These are phyloP conservation scores for Diaporthe sp. DNA, from an alignment of 2,329 filamentous ascomycete genomes.

Conservation along the genomic window DNA sequence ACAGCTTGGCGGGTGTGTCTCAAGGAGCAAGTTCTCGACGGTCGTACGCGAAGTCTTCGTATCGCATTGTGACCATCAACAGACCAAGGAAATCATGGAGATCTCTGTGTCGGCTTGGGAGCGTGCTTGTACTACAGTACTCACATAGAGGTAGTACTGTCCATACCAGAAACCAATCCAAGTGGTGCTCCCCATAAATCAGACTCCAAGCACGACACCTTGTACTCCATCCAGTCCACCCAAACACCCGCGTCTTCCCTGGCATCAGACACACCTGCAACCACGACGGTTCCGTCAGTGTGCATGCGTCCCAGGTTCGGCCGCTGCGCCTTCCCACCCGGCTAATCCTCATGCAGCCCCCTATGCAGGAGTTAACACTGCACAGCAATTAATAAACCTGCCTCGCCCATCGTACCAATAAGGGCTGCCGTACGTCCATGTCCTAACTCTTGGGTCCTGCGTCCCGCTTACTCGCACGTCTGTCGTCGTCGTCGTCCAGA, in stretches of 20 bases:
- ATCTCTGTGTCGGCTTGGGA: not conserved
- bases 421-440: not conserved
- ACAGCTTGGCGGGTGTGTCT: constrained; percentile 21
- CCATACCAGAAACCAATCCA: not conserved
- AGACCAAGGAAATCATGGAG: not conserved
- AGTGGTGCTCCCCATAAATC: constrained; percentile 11
- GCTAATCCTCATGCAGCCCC: constrained; percentile 28
- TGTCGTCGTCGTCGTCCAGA: not conserved
- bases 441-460: constrained; percentile 22
- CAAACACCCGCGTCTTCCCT: constrained; percentile 15
- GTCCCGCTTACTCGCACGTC: constrained; percentile 18
- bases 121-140: not conserved
- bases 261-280: constrained; percentile 31
- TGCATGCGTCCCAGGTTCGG: constrained; percentile 12
- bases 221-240: not conserved
- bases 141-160: not conserved
- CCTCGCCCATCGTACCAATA: constrained; percentile 30
- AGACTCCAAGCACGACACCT: not conserved
- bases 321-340: not conserved
- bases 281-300: constrained; percentile 30
- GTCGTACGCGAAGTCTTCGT: not conserved
- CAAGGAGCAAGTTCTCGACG: constrained; percentile 2
- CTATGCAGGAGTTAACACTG: constrained; percentile 13
- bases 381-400: not conserved
- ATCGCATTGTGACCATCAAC: not conserved